Conservation (phyloP, 768 basidiomycete genomes). For the Ramaria sp. region DNA sequence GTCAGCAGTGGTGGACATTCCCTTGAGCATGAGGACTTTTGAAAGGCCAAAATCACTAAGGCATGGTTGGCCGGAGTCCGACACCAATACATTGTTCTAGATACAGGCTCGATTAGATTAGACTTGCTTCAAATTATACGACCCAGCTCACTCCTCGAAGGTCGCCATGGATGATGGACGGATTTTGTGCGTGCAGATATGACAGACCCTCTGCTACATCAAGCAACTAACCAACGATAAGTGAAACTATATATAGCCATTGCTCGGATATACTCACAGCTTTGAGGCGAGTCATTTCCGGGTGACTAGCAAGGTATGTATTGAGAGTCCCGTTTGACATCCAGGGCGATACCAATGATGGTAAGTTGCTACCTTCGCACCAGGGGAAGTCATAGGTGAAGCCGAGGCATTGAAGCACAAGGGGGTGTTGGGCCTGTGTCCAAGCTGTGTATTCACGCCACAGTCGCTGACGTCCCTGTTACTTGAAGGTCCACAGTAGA, state of each 20-base stretch:
- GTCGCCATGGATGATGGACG: conserved; percentile 21
- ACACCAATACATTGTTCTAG: conserved; percentile 15
- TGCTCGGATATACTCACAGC: neutral
- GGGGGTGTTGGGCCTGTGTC: neutral
- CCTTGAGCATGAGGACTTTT: conserved; percentile 9
- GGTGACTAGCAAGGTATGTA: neutral
- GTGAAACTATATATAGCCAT: neutral
- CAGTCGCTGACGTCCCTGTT: neutral
- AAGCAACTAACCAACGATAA: conserved; percentile 22
- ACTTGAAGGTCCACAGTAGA: neutral
- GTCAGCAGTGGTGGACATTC: conserved; percentile 5
- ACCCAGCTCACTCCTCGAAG: neutral
- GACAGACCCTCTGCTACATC: conserved; percentile 33
- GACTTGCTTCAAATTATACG: neutral
- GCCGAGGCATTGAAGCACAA: neutral
- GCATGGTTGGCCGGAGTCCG: conserved; percentile 29
- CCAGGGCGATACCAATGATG: neutral
- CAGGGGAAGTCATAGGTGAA: neutral
- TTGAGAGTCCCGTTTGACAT: neutral
- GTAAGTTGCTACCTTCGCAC: neutral
- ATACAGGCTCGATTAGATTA: neutral
- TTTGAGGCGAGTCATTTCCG: neutral
- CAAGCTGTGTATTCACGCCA: neutral
- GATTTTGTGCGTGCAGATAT: conserved; percentile 31
- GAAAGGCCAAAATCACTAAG: conserved; percentile 40